phyloP scores from a whole-genome alignment of 208 protist species.

The Wallacemonas sp. region DNA sequence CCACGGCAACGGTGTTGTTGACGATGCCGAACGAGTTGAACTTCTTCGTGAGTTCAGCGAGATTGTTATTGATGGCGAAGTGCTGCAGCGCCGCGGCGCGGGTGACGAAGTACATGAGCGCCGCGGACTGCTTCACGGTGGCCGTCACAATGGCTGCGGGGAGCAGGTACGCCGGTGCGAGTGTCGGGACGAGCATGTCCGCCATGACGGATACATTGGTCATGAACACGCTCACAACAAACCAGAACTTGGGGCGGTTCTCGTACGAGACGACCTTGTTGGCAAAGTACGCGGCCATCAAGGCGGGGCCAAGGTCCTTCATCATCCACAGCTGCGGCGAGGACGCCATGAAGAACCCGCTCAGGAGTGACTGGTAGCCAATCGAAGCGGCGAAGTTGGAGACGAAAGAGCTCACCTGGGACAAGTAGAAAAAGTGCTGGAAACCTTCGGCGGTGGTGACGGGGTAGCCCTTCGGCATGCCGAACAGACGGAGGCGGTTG shows the following conservation, averaged over 20 bases:
- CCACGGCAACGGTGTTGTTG: conserved; percentile 71
- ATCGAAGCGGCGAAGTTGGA: conserved; percentile 88
- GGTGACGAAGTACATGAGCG: conserved; percentile 84
- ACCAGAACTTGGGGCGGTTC: conserved; percentile 90
- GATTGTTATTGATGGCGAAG: conserved; percentile 77
- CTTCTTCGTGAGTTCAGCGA: conserved; percentile 86
- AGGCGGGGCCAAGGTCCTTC: conserved; percentile 75
- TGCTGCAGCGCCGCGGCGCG: conserved; percentile 77
- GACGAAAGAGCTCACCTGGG: conserved; percentile 60
- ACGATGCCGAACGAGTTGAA: conserved; percentile 88
- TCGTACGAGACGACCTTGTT: conserved; percentile 85
- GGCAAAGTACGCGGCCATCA: conserved; percentile 76
- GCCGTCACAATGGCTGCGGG: conserved; percentile 65
- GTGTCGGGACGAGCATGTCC: conserved; percentile 77
- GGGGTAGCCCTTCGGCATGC: conserved; percentile 80
- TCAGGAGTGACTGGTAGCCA: conserved; percentile 79
- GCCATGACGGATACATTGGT: conserved; percentile 74
- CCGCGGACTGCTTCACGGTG: conserved; percentile 76
- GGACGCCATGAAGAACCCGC: conserved; percentile 74
- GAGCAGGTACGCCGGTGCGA: conserved; percentile 66
- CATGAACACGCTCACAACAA: conserved; percentile 76
- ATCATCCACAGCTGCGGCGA: conserved; percentile 88
- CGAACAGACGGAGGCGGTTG: conserved; percentile 49
- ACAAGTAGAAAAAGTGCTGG: conserved; percentile 81
- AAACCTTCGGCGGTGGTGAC: conserved; percentile 67